Conservation (phyloP, 108 stramenopile species). For the Skeletonema costatum region DNA sequence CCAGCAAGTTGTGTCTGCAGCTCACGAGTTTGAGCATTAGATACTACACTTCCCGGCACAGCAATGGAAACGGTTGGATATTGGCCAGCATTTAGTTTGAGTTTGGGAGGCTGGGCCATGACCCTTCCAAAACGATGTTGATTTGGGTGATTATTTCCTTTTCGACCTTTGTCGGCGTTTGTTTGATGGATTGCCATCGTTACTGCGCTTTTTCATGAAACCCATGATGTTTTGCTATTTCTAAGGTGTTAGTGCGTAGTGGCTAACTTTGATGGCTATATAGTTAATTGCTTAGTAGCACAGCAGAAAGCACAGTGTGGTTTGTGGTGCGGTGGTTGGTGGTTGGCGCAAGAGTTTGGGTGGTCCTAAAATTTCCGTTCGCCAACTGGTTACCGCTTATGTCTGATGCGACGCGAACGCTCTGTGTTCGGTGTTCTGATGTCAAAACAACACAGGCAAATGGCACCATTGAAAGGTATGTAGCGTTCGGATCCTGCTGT, state of each 20-base stretch:
- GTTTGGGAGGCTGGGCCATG: conserved; percentile 83
- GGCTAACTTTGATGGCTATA: no score
- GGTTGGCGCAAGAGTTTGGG: no score
- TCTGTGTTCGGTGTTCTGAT: no score
- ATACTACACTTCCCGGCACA: conserved; percentile 89
- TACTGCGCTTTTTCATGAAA: neutral
- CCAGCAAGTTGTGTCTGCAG: conserved; percentile 92
- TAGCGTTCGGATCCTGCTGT: neutral
- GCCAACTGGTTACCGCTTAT: no score
- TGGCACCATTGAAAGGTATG: no score
- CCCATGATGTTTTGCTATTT: neutral
- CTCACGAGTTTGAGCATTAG: conserved; percentile 93
- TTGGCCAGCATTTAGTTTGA: conserved; percentile 33
- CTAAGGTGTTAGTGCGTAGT: neutral
- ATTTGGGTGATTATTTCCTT: conserved; percentile 7
- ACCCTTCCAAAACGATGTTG: conserved; percentile 85
- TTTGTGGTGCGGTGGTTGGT: no score
- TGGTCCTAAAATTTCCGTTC: no score
- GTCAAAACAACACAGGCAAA: no score
- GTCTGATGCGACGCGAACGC: no score
- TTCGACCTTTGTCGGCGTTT: neutral
- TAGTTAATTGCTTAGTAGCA: no score
- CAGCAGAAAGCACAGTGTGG: no score
- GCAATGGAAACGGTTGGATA: conserved; percentile 93
- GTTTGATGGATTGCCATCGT: neutral